Base-by-base conservation (phyloP, 257 asterid species). In the Euphrasia confusa region DNA sequence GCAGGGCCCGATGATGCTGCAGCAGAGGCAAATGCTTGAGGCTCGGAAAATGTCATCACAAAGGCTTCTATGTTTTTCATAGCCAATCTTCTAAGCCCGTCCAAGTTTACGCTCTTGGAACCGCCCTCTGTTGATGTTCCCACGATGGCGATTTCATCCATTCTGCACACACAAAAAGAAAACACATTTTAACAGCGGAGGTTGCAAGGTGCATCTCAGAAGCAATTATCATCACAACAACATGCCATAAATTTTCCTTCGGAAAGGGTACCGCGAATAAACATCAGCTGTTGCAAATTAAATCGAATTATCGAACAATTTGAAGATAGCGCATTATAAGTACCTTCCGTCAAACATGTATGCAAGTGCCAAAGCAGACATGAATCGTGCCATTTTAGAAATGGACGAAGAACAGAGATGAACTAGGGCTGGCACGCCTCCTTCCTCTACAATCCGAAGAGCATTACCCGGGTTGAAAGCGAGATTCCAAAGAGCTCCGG, bases 401-500 rank as follows among this genome's bases (percentile, higher is more conserved):
- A 72, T 66, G 60, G 95, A 86, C 52, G 84, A 72, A 67, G 87
- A 79, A 68, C 95, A 83, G 54, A 86, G 89, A 78, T 79, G 78
- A 59, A 78, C 87, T 7, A 86, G 78, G 53, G 81, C 85, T 24
- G 85, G 89, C 68, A 83, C 89, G 55, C 91, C 95, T 12, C 95
- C 91, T 74, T 81, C 91, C 74, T 81, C 95, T 40, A 82, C 88
- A 68, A 86, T 86, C 18, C 89, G 83, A 59, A 84, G 77, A 54
- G 95, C 92, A 72, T 86, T 86, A 21, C 89, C 84, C 65, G 95
- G 84, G 60, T 84, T 81, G 70, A 84, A 84, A 67, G 95, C 95
- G 66, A 86, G 95, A 70, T 86, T 86, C 95, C 95, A 86, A 63
- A 86, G 92, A 57, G 95, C 95, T 63, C 95, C 95, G 61, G 89